A percentile compares a stretch with the other conserved stretches of the same genome.
phyloP scores from a whole-genome alignment of 495 filamentous ascomycete species.

The Chaetomium cochliodes region DNA sequence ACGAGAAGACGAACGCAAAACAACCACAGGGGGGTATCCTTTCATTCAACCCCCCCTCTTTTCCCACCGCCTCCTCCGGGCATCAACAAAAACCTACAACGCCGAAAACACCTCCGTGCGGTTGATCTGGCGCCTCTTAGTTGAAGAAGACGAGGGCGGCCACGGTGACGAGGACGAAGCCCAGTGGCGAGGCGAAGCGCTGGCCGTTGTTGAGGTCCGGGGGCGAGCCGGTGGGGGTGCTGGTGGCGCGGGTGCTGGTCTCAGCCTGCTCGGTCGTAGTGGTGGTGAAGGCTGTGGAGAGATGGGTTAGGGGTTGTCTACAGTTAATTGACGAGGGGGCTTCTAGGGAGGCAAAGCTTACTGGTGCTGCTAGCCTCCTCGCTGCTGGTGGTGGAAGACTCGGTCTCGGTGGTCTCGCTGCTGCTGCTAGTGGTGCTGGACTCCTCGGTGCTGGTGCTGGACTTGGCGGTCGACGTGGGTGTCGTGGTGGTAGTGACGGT shows the following conservation, averaged over 20 bases:
- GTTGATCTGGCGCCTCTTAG: constrained; percentile 22
- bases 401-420: constrained; percentile 27
- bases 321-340: background rate
- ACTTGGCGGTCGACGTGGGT: constrained; percentile 26
- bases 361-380: constrained; percentile 26
- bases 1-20: constrained; percentile 23
- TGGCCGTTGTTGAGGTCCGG: constrained; percentile 34
- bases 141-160: constrained; percentile 42
- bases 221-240: constrained; percentile 19
- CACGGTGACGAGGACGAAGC: constrained; percentile 37
- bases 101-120: constrained; percentile 6
- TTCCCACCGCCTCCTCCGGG: background rate
- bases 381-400: constrained; percentile 22
- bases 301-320: background rate
- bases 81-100: constrained; percentile 10
- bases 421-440: constrained; percentile 25
- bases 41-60: background rate
- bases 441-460: constrained; percentile 29
- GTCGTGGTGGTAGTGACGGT: constrained; percentile 21
- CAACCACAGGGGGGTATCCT: background rate
- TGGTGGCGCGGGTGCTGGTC: constrained; percentile 14
- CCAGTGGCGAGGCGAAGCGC: constrained; percentile 40
- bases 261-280: constrained; percentile 18
- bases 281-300: constrained; percentile 10
- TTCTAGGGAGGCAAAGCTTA: background rate